Percentiles rank a stretch among this genome's conserved stretches.
Conservation (phyloP, 352 stramenopile genomes). For the Phytophthora syringae region DNA sequence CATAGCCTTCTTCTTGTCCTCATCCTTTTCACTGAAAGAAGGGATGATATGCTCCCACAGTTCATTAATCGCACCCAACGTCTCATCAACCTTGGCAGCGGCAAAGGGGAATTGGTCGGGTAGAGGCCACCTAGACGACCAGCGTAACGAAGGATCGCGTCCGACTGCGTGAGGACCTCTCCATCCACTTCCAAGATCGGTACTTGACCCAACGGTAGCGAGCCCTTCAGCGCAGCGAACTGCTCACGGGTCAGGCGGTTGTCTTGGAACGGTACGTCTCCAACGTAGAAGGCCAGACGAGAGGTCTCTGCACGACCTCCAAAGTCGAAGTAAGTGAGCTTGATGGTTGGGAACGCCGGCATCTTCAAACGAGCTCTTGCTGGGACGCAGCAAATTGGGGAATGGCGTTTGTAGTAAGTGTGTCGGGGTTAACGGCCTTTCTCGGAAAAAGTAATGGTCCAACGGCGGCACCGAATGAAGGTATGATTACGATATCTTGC, state of each 20-base stretch:
- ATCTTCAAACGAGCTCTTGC: conserved; percentile 19
- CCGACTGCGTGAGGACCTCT: conserved; percentile 57
- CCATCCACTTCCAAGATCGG: conserved; percentile 65
- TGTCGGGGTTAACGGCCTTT: too few species aligned
- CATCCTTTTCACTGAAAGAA: conserved; percentile 39
- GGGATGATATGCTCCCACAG: conserved; percentile 36
- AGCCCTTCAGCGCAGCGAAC: conserved; percentile 45
- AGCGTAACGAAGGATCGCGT: conserved; percentile 71
- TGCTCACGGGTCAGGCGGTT: conserved; percentile 42
- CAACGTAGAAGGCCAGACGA: conserved; percentile 63
- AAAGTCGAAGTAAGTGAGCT: conserved; percentile 66
- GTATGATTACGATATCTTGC: too few species aligned
- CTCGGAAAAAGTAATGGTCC: too few species aligned
- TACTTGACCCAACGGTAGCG: conserved; percentile 55
- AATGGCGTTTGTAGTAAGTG: conserved; percentile 1
- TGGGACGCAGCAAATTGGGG: conserved; percentile 6
- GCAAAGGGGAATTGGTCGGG: conserved; percentile 43
- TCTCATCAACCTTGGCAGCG: conserved; percentile 61
- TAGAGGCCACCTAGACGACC: conserved; percentile 68
- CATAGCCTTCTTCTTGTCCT: conserved; percentile 43
- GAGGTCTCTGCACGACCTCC: conserved; percentile 47
- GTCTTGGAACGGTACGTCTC: conserved; percentile 64
- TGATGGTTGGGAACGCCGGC: conserved; percentile 43
- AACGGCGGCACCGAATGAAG: too few species aligned
- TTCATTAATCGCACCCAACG: conserved; percentile 49